Conservation (phyloP, 2,329 filamentous ascomycete species). For the Orbilia ellipsospora region DNA sequence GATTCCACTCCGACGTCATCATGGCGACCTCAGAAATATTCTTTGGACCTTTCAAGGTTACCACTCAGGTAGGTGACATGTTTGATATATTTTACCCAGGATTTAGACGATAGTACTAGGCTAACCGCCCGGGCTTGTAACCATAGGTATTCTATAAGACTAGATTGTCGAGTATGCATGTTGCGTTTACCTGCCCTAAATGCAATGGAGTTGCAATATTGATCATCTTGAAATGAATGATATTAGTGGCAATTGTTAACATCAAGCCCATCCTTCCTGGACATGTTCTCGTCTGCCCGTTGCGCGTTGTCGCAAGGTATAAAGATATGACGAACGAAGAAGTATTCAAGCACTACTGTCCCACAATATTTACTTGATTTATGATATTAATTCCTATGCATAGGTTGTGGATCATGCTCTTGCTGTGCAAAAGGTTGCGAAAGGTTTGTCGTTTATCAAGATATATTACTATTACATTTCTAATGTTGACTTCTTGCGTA, state of each 20-base stretch:
- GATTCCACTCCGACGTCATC: neutral
- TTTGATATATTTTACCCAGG: too few relatives aligned
- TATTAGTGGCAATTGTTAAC: constrained; percentile 81
- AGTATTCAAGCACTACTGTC: constrained; percentile 62
- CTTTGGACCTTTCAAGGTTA: constrained; percentile 53
- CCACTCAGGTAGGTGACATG: constrained; percentile 34
- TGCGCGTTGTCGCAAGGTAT: constrained; percentile 75
- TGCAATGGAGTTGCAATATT: neutral
- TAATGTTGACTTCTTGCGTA: neutral
- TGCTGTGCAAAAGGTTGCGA: constrained; percentile 79
- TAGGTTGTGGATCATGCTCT: constrained; percentile 78
- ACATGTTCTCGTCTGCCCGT: constrained; percentile 89
- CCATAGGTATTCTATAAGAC: constrained; percentile 45
- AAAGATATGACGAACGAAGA: constrained; percentile 78
- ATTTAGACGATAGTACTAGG: neutral
- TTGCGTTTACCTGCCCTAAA: neutral
- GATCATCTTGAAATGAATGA: too few relatives aligned
- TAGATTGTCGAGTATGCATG: constrained; percentile 38
- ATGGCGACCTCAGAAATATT: constrained; percentile 52
- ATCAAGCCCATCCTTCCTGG: constrained; percentile 93
- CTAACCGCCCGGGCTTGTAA: neutral
- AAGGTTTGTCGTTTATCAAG: constrained; percentile 65
- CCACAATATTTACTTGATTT: neutral
- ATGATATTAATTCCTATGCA: neutral
- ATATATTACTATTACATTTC: too few relatives aligned